phyloP scores from a whole-genome alignment of 2,329 filamentous ascomycete species.

The Bipolaris oryzae region DNA sequence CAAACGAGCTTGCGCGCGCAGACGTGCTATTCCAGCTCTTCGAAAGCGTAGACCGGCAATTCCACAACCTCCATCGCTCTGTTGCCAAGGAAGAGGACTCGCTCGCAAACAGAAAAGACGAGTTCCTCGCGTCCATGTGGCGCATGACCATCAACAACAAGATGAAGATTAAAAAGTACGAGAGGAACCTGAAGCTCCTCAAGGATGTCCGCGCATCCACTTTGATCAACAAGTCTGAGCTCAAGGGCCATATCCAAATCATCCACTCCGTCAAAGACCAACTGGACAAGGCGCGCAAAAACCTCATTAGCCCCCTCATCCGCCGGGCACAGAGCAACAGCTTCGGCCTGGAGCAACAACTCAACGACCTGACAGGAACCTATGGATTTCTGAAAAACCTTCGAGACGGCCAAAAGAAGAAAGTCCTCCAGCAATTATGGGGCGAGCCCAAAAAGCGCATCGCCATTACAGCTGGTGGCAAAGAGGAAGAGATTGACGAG shows the following conservation, averaged over 20 bases:
- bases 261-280: constrained; percentile 84
- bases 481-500: constrained; percentile 26
- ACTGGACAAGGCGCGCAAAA: constrained; percentile 81
- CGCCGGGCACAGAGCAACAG: constrained; percentile 70
- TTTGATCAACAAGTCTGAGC: constrained; percentile 82
- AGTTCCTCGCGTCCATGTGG: constrained; percentile 85
- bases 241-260: constrained; percentile 85
- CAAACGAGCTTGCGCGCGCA: constrained; percentile 79
- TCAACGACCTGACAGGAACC: constrained; percentile 79
- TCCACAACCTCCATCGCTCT: constrained; percentile 82
- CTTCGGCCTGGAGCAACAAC: constrained; percentile 82
- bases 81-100: constrained; percentile 82
- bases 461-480: constrained; percentile 30
- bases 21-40: constrained; percentile 86
- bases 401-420: constrained; percentile 79
- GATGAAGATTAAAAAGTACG: constrained; percentile 81
- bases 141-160: constrained; percentile 81
- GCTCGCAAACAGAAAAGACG: constrained; percentile 80
- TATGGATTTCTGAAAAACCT: constrained; percentile 78
- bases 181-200: constrained; percentile 83
- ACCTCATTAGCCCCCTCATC: constrained; percentile 83
- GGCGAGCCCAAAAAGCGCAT: constrained; percentile 39
- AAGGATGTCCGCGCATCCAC: constrained; percentile 80
- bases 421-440: constrained; percentile 78
- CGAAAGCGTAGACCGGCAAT: constrained; percentile 87